phyloP scores from a whole-genome alignment of 805 yeast genomes.

The Hanseniaspora clermontiae region DNA sequence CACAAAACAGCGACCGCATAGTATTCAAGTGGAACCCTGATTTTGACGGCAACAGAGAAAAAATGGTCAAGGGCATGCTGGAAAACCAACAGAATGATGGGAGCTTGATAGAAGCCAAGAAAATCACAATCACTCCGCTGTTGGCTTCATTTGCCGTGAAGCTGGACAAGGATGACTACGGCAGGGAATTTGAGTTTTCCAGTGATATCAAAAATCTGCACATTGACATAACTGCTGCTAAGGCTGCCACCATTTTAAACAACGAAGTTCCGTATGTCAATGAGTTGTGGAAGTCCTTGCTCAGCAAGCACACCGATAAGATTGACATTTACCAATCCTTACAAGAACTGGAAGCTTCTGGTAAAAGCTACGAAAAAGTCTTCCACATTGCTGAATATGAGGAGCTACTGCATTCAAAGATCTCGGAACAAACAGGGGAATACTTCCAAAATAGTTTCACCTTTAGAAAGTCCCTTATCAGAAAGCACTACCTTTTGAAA shows the following conservation, averaged over 20 bases:
- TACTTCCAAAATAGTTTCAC: slow-evolving; percentile 71
- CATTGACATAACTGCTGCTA: no score
- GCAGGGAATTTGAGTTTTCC: slow-evolving; percentile 19
- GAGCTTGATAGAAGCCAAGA: slow-evolving; percentile 50
- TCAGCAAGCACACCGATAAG: neutral
- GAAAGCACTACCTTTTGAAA: slow-evolving; percentile 81
- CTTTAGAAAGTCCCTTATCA: slow-evolving; percentile 77
- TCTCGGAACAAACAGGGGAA: slow-evolving; percentile 33
- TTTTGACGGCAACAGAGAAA: slow-evolving; percentile 35
- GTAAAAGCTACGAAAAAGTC: slow-evolving; percentile 24
- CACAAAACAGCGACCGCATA: slow-evolving; percentile 33
- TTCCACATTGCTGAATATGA: slow-evolving; percentile 88
- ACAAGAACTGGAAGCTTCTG: neutral
- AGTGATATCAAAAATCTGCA: neutral
- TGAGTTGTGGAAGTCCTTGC: slow-evolving; percentile 5
- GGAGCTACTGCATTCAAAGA: slow-evolving; percentile 31
- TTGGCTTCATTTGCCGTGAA: slow-evolving; percentile 52
- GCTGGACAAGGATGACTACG: slow-evolving; percentile 1
- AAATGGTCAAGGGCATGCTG: slow-evolving; percentile 22
- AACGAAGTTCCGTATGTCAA: slow-evolving; percentile 12
- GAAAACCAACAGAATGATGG: slow-evolving; percentile 48
- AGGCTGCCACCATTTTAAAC: slow-evolving; percentile 14
- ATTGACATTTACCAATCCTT: slow-evolving; percentile 26
- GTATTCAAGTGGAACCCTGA: slow-evolving; percentile 77
- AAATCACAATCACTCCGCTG: slow-evolving; percentile 56